Evolutionary conservation across 805 yeast genomes (phyloP).

Genomic region (Debaryomyces tyrocola): DNA sequence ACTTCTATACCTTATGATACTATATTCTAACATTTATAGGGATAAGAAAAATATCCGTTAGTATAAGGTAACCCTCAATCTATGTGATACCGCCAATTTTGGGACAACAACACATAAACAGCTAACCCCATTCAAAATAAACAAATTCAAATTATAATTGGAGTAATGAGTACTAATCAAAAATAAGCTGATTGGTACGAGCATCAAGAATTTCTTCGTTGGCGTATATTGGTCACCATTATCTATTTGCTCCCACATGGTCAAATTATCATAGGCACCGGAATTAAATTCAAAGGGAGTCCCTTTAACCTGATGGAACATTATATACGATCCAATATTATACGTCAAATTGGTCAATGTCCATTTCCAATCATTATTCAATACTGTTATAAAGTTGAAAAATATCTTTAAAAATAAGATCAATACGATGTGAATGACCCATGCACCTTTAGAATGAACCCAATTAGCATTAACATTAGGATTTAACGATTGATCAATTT

Average conservation of each 20-base stretch:
- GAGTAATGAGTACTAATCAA: constrained; percentile 88
- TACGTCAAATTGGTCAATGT: constrained; percentile 89
- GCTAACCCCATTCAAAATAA: constrained; percentile 74
- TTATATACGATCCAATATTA: constrained; percentile 86
- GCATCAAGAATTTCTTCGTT: constrained; percentile 85
- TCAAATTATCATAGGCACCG: constrained; percentile 93
- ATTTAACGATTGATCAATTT: constrained; percentile 83
- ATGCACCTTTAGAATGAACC: constrained; percentile 96
- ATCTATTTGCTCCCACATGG: constrained; percentile 98
- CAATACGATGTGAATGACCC: constrained; percentile 89
- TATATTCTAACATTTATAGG: neutral
- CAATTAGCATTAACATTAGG: constrained; percentile 93
- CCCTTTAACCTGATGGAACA: constrained; percentile 95
- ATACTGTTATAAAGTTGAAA: constrained; percentile 78
- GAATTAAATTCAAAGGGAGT: constrained; percentile 96
- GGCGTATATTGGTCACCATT: constrained; percentile 98
- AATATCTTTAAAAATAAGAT: constrained; percentile 72
- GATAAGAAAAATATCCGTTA: constrained; percentile 5
- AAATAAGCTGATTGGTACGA: constrained; percentile 89
- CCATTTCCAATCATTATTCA: constrained; percentile 86
- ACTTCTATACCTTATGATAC: neutral
- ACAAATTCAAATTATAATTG: constrained; percentile 75
- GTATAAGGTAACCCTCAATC: constrained; percentile 64
- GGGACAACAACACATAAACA: constrained; percentile 89
- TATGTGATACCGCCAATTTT: constrained; percentile 79